phyloP scores from a whole-genome alignment of 176 grass and related monocot genomes.

The Bolboschoenus planiculmis region DNA sequence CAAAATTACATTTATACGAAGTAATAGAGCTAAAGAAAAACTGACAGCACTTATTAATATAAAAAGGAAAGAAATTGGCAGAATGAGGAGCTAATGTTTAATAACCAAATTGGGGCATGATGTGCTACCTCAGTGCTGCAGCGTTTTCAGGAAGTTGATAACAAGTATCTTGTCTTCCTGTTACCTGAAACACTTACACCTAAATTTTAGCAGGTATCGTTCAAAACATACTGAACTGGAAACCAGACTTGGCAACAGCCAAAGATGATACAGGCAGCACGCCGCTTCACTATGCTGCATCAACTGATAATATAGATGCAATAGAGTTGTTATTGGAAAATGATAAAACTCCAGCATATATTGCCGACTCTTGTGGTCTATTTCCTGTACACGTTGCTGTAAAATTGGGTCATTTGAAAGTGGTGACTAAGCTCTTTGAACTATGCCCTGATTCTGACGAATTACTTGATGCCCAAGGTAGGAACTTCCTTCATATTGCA shows the following conservation, averaged over 20 bases:
- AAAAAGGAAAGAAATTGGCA: no score
- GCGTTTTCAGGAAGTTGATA: no score
- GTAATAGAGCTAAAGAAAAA: no score
- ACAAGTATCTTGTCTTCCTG: no score
- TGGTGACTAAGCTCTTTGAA: not conserved
- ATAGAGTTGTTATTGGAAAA: not conserved
- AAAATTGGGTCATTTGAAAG: not conserved
- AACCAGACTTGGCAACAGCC: not conserved
- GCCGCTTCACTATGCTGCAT: slow-evolving; percentile 31
- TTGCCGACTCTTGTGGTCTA: slow-evolving; percentile 5
- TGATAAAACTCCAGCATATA: not conserved
- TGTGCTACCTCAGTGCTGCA: no score
- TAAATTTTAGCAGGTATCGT: slow-evolving; percentile 4
- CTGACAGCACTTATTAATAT: no score
- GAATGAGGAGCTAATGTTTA: no score
- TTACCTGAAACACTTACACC: no score
- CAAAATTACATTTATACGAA: no score
- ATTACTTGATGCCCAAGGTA: slow-evolving; percentile 27
- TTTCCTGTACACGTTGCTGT: slow-evolving; percentile 35
- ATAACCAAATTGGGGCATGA: no score
- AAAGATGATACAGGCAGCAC: slow-evolving; percentile 28
- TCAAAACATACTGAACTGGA: not conserved
- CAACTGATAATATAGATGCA: not conserved
- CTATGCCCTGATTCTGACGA: not conserved
- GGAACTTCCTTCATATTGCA: slow-evolving; percentile 34